phyloP scores from a whole-genome alignment of 225 moss, liverwort and hornwort genomes.

The Bryum argenteum region DNA sequence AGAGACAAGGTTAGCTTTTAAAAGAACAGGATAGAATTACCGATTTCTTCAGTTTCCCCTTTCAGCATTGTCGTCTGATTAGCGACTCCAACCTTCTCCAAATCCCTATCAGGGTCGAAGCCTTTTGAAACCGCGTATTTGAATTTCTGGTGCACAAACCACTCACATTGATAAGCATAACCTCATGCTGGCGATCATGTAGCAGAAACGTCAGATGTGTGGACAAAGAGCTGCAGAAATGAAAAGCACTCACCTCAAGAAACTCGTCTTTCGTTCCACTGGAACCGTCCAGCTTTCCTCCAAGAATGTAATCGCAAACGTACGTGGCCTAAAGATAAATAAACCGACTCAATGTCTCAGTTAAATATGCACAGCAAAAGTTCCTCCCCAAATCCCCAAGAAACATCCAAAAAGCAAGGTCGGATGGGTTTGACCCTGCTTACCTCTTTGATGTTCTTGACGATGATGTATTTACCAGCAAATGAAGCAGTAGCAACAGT shows the following conservation, averaged over 20 bases:
- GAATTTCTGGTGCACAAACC: conserved; percentile 60
- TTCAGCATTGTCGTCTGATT: conserved; percentile 96
- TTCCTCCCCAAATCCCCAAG: conserved; percentile 10
- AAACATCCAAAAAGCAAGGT: background rate
- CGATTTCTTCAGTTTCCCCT: conserved; percentile 81
- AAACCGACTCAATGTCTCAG: background rate
- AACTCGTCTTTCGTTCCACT: conserved; percentile 84
- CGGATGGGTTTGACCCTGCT: background rate
- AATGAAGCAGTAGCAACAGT: conserved; percentile 97
- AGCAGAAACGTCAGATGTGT: conserved; percentile 1
- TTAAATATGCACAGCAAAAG: background rate
- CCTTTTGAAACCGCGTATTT: conserved; percentile 59
- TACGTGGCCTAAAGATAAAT: conserved; percentile 54
- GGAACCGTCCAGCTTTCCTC: conserved; percentile 73
- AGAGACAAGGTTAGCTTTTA: too few relatives aligned
- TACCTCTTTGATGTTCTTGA: conserved; percentile 72
- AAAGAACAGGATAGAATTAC: conserved; percentile 17
- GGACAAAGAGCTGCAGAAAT: background rate
- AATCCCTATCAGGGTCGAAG: conserved; percentile 74
- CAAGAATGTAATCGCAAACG: conserved; percentile 70
- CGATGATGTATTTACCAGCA: conserved; percentile 76
- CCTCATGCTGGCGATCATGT: background rate
- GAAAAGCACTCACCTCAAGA: conserved; percentile 46
- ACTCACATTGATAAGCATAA: background rate
- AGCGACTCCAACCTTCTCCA: conserved; percentile 74